phyloP scores from a whole-genome alignment of 148 eudicot species.

The Hydrangea macrophylla region DNA sequence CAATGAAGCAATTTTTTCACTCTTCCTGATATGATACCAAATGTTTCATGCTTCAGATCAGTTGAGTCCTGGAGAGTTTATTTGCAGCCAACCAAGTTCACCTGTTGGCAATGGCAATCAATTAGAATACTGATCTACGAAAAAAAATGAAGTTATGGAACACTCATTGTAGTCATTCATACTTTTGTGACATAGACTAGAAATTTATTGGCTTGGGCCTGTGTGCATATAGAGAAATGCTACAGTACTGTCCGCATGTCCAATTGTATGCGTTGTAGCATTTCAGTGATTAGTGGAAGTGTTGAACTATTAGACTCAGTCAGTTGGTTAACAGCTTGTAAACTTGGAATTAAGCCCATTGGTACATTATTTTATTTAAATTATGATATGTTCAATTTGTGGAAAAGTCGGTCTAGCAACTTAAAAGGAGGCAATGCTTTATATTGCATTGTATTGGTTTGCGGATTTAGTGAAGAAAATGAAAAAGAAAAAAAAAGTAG shows the following conservation, averaged over 20 bases:
- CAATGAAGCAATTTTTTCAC: background rate
- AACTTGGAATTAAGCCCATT: no score
- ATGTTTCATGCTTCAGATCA: background rate
- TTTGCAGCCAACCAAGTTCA: background rate
- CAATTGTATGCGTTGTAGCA: no score
- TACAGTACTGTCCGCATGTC: no score
- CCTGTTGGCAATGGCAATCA: slow-evolving; percentile 11
- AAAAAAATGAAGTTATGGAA: background rate
- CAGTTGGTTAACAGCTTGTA: no score
- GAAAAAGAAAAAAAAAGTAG: background rate
- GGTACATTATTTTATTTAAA: no score
- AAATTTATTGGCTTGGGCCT: background rate
- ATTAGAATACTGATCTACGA: background rate
- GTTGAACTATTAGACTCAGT: no score
- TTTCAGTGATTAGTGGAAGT: no score
- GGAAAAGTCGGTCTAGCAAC: background rate
- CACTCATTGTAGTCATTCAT: background rate
- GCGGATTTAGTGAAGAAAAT: no score
- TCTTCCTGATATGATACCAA: background rate
- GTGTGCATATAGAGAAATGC: background rate
- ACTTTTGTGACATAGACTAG: background rate
- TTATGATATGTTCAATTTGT: background rate
- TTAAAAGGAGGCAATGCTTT: no score
- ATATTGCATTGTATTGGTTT: no score
- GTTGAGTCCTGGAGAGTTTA: background rate